Evolutionary conservation across 2,329 filamentous ascomycete genomes (phyloP), one percentile per base, ranked within the genome.

Genomic region (Zymoseptoria ardabiliae): DNA sequence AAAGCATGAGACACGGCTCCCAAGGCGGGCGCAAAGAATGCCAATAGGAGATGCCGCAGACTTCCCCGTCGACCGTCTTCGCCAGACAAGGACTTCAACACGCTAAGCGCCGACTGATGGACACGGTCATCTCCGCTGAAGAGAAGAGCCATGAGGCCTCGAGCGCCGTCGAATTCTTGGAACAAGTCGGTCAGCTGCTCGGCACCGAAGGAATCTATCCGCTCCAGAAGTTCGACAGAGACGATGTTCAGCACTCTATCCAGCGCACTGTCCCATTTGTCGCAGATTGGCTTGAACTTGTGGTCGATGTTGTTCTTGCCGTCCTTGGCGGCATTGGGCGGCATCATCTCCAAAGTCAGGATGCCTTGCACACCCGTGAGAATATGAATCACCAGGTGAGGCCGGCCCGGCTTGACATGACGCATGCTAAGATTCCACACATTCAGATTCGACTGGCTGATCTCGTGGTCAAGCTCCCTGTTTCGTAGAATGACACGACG

Each of bases 1-100:
- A 85, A 77, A 1, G 83, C 81, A 69, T 80, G 79, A 22, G 80
- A 81, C 22, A 87, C 75, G 3, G 82, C 80, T 57, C 78, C 76
- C 59, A 88, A 74, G 3, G 80, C 81, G n/a, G 79, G 81, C 13
- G 75, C 76, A 63, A 84, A 85, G 62, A 81, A 82, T 0, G 77
- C 76, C 54, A 78, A 75, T n/a, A 87, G 70, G n/a, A 87, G 73
- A 66, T 86, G 79, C 51, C 81, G 81, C 13, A 88, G 75, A 17
- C 84, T 85, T 64, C 86, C 84, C 62, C 81, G 76, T 58, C 85
- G 78, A 61, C 79, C 81, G 56, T 81, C 81, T 72, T 95, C 85
- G 8, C 83, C 83, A 41, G 90, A 94, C 67, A 93, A 84, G 41
- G 85, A 85, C 73, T 96, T 96, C 64, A 97, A 82, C 25, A 97